Percentiles rank a stretch among this genome's conserved stretches.
Evolutionary conservation across 2,329 filamentous ascomycete genomes (phyloP).

Genomic region (Myriosclerotinia curreyana): DNA sequence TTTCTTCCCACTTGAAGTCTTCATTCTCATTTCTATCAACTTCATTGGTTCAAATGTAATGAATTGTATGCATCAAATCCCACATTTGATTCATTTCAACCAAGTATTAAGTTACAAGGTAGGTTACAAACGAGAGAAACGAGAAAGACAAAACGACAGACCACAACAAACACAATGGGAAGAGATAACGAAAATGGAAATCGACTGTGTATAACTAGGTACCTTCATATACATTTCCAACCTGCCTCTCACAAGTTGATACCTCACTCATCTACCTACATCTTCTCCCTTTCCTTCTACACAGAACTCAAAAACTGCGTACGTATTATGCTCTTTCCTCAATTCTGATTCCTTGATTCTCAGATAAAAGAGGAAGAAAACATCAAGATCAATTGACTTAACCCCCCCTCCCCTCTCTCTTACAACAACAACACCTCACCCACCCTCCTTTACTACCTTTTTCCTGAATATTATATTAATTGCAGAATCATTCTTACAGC

Average conservation of each 20-base stretch:
- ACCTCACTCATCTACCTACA: too few relatives aligned
- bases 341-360: too few relatives aligned
- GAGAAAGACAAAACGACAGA: too few relatives aligned
- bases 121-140: too few relatives aligned
- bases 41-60: background rate
- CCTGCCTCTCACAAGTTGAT: background rate
- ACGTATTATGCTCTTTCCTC: too few relatives aligned
- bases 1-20: background rate
- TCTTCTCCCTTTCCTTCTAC: background rate
- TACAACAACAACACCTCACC: background rate
- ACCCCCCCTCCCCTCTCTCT: background rate
- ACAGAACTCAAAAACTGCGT: too few relatives aligned
- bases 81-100: background rate
- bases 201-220: background rate
- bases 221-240: background rate
- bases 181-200: background rate
- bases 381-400: background rate
- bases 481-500: background rate
- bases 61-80: background rate
- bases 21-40: background rate
- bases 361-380: too few relatives aligned
- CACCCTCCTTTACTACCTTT: too few relatives aligned
- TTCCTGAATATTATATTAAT: conserved; percentile 1
- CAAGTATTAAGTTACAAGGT: too few relatives aligned
- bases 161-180: too few relatives aligned